These are phyloP conservation scores for Whalleya microplaca DNA, from an alignment of 2,329 filamentous ascomycete genomes.

Conservation along the genomic window DNA sequence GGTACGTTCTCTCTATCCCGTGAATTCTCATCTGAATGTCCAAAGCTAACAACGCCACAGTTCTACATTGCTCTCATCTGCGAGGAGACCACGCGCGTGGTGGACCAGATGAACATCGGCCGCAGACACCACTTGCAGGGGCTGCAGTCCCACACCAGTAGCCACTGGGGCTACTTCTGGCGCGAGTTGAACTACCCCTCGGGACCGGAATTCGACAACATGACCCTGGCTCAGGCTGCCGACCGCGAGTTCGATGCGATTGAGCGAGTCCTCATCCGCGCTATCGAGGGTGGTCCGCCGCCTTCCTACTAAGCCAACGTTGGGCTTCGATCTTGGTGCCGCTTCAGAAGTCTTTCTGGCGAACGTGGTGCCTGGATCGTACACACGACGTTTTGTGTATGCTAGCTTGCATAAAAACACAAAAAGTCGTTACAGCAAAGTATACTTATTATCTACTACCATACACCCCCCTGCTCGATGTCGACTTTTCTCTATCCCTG, in stretches of 20 bases:
- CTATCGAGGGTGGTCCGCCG: slow-evolving; percentile 20
- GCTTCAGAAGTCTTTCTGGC: too few relatives aligned
- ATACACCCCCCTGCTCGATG: too few relatives aligned
- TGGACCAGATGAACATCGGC: slow-evolving; percentile 44
- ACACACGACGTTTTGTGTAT: too few relatives aligned
- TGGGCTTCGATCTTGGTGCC: too few relatives aligned
- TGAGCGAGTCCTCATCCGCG: slow-evolving; percentile 49
- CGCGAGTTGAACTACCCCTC: slow-evolving; percentile 48
- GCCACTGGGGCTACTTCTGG: slow-evolving; percentile 59
- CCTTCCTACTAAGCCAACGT: neutral
- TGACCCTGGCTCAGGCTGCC: slow-evolving; percentile 53
- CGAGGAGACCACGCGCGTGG: slow-evolving; percentile 51
- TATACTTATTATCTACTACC: too few relatives aligned
- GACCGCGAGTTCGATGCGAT: slow-evolving; percentile 52
- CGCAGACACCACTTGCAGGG: slow-evolving; percentile 46
- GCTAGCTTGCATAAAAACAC: too few relatives aligned
- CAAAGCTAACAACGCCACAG: slow-evolving; percentile 40
- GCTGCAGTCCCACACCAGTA: slow-evolving; percentile 39
- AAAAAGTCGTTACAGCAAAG: too few relatives aligned
- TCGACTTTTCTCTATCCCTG: too few relatives aligned
- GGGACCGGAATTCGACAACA: slow-evolving; percentile 48
- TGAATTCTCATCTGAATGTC: neutral
- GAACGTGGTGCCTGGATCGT: too few relatives aligned
- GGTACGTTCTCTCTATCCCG: slow-evolving; percentile 42
- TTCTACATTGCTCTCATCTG: slow-evolving; percentile 62